Conservation (phyloP, 495 filamentous ascomycete species). For the Viridothelium virens region DNA sequence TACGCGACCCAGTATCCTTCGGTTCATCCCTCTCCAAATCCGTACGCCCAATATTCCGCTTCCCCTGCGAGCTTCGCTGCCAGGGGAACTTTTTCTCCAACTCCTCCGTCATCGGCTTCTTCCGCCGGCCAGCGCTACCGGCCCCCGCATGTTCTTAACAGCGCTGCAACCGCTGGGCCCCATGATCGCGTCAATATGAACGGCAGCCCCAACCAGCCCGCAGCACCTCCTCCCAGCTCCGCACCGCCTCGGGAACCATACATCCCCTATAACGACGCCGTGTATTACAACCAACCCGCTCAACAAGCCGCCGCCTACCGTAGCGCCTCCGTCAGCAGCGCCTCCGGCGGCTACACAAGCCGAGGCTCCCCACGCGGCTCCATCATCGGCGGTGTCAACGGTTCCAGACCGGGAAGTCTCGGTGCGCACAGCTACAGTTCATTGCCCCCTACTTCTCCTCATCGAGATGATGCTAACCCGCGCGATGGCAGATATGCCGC, state of each 20-base stretch:
- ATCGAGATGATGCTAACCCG: neutral
- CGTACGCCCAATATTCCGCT: neutral
- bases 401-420: neutral
- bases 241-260: neutral
- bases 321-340: neutral
- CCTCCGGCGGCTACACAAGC: neutral
- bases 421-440: neutral
- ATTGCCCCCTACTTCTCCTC: neutral
- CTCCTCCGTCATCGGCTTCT: slow-evolving; percentile 11
- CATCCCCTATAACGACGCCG: neutral
- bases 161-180: neutral
- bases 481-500: neutral
- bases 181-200: neutral
- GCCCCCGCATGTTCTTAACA: neutral
- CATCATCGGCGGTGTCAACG: neutral
- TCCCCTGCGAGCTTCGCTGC: neutral
- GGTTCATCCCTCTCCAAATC: neutral
- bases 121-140: slow-evolving; percentile 28
- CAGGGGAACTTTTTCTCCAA: neutral
- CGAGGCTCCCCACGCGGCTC: neutral
- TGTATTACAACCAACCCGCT: neutral
- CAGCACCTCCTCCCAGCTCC: neutral
- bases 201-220: neutral
- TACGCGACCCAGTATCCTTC: slow-evolving; percentile 1
- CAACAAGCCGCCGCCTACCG: slow-evolving; percentile 4